Base-by-base conservation (phyloP, 129 eudicot genomes). In the Lactuca sativa region DNA sequence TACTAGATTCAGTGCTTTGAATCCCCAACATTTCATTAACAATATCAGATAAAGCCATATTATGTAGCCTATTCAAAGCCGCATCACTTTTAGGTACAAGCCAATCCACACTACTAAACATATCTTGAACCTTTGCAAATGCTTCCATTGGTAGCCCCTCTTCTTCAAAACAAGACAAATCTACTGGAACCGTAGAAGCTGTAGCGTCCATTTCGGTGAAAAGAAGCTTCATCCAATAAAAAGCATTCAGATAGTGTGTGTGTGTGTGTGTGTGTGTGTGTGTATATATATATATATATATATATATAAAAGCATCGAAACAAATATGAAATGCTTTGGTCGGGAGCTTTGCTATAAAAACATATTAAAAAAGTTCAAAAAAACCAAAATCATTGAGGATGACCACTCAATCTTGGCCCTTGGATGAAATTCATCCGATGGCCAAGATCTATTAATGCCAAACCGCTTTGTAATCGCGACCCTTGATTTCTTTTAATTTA, bases 71-170 rank as follows among this genome's bases (percentile, higher is more conserved):
- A 79, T 77, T 78, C 11, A 70, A 78, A 13, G 92, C 86, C 44
- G 84, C 79, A 77, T 86, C 96, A 34, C 78, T 80, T 57, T 82
- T 89, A 30, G 98, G 87, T 53, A 59, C 82, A 60, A 85, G 75
- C 98, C 98, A 92, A 76, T 92, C 98, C 71, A 77, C 95, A 67
- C 78, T 83, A 67, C 77, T 84, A 73, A 92, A 86, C 74, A 92
- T 81, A 52, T 92, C 98, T 53, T 85, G 92, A 79, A 89, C 96
- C 71, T 83, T 89, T 61, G 92, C 84, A 85, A 92, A 89, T 75
- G 96, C 98, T 80, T 92, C 98, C 64, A 78, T 78, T 15, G 98
- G 98, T 9, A 92, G 95, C 41, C 98, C 98, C 49, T 85, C 95
- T 64, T 86, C 90, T 71, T 86, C 98, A 47, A 92, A 86, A 74